Percentiles rank a stretch among this genome's conserved stretches.
Conservation (phyloP, 768 basidiomycete species). For the Suillus subluteus region DNA sequence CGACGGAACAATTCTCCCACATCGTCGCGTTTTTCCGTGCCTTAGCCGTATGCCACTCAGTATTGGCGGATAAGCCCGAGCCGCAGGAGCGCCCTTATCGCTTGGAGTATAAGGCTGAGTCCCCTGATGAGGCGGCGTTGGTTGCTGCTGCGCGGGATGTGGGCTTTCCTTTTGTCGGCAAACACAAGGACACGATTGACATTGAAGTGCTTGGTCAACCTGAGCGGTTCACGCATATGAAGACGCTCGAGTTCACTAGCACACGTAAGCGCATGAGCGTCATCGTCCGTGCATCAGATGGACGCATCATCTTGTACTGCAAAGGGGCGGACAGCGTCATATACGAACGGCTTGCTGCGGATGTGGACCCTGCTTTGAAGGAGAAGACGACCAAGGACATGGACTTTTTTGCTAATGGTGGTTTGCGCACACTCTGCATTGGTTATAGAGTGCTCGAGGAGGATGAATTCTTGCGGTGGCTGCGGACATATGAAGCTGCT, state of each 20-base stretch:
- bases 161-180: conserved; percentile 88
- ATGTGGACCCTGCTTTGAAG: conserved; percentile 76
- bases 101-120: conserved; percentile 94
- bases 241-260: conserved; percentile 91
- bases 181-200: conserved; percentile 73
- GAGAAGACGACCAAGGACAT: conserved; percentile 83
- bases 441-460: conserved; percentile 79
- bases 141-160: conserved; percentile 91
- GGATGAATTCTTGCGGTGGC: conserved; percentile 86
- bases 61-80: conserved; percentile 79
- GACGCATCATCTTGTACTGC: conserved; percentile 81
- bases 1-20: conserved; percentile 60
- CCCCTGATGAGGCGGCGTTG: conserved; percentile 93
- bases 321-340: conserved; percentile 99
- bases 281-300: conserved; percentile 83
- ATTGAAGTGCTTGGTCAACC: conserved; percentile 91
- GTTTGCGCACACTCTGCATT: conserved; percentile 89
- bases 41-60: conserved; percentile 91
- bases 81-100: conserved; percentile 59
- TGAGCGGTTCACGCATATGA: conserved; percentile 80
- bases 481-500: conserved; percentile 81
- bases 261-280: conserved; percentile 96
- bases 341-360: conserved; percentile 78
- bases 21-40: conserved; percentile 92
- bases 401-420: conserved; percentile 92